Evolutionary conservation across 2,329 filamentous ascomycete genomes (phyloP).

Genomic region (Xylaria arbuscula): DNA sequence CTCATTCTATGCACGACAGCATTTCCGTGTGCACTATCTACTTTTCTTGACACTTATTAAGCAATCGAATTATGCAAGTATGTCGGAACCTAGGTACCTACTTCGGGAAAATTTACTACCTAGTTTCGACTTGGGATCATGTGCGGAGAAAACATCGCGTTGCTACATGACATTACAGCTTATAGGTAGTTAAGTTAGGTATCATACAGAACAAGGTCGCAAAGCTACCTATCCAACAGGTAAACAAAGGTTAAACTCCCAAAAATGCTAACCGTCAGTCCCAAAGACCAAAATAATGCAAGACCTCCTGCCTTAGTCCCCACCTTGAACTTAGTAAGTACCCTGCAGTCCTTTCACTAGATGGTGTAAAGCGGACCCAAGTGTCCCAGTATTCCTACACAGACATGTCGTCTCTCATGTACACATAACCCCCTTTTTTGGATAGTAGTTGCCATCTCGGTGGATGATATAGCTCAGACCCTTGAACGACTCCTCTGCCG

Average conservation of each 20-base stretch:
- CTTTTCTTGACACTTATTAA: too few relatives aligned
- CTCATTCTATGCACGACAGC: neutral
- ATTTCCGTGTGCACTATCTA: neutral
- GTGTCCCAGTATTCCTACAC: slow-evolving; percentile 15
- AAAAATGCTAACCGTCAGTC: slow-evolving; percentile 10
- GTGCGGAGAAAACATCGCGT: neutral
- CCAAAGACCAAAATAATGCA: slow-evolving; percentile 14
- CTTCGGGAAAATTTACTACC: too few relatives aligned
- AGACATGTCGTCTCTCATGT: slow-evolving; percentile 7
- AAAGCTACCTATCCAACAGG: slow-evolving; percentile 5
- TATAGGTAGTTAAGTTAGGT: neutral
- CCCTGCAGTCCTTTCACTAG: neutral
- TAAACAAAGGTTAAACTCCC: slow-evolving; percentile 7
- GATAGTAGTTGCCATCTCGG: neutral
- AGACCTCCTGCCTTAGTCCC: neutral
- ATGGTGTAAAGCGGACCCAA: neutral
- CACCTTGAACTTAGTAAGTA: neutral
- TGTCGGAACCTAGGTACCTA: neutral
- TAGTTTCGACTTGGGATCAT: too few relatives aligned
- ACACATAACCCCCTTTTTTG: neutral
- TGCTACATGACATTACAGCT: neutral
- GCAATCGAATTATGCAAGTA: neutral
- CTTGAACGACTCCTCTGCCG: slow-evolving; percentile 50
- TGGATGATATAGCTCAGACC: slow-evolving; percentile 39
- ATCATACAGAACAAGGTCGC: neutral